A percentile compares a stretch with the other conserved stretches of the same genome.
These are phyloP conservation scores for Malbranchea zuffiana DNA, from an alignment of 2,329 filamentous ascomycete genomes.

Conservation along the genomic window DNA sequence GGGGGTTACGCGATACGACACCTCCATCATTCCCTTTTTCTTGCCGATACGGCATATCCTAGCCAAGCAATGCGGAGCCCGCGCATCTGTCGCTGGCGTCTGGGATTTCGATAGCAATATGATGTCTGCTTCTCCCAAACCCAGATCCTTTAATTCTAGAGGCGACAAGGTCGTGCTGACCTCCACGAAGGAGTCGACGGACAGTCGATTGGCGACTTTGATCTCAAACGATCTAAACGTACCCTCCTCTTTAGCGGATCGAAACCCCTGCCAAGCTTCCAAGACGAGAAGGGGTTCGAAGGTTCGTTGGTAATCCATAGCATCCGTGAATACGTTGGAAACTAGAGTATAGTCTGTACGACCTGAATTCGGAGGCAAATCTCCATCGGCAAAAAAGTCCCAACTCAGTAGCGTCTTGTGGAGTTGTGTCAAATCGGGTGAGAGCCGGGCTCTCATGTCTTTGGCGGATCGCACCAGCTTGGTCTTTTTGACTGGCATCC, in stretches of 20 bases:
- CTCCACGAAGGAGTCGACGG: slow-evolving; percentile 86
- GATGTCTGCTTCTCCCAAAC: slow-evolving; percentile 74
- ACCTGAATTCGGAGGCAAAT: slow-evolving; percentile 65
- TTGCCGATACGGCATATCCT: slow-evolving; percentile 68
- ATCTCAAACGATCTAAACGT: slow-evolving; percentile 72
- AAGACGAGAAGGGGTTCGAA: slow-evolving; percentile 84
- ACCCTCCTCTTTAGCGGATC: slow-evolving; percentile 78
- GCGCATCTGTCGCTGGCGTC: slow-evolving; percentile 55
- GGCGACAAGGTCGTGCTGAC: slow-evolving; percentile 73
- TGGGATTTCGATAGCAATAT: slow-evolving; percentile 67
- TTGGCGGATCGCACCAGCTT: slow-evolving; percentile 72
- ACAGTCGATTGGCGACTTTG: slow-evolving; percentile 76
- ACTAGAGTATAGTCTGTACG: slow-evolving; percentile 64
- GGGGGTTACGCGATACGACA: slow-evolving; percentile 73
- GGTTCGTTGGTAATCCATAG: slow-evolving; percentile 70
- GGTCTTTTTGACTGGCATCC: slow-evolving; percentile 71
- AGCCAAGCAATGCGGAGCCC: slow-evolving; percentile 71
- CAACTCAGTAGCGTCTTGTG: slow-evolving; percentile 82
- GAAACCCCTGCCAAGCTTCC: slow-evolving; percentile 91
- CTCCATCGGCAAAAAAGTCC: slow-evolving; percentile 87
- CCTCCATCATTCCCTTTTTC: slow-evolving; percentile 71
- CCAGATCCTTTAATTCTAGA: slow-evolving; percentile 57
- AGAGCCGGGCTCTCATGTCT: slow-evolving; percentile 85
- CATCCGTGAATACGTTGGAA: slow-evolving; percentile 63
- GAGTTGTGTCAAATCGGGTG: slow-evolving; percentile 74